These are phyloP conservation scores for Parasitella parasitica DNA, from an alignment of 371 early-diverging fungal genomes.

Conservation along the genomic window DNA sequence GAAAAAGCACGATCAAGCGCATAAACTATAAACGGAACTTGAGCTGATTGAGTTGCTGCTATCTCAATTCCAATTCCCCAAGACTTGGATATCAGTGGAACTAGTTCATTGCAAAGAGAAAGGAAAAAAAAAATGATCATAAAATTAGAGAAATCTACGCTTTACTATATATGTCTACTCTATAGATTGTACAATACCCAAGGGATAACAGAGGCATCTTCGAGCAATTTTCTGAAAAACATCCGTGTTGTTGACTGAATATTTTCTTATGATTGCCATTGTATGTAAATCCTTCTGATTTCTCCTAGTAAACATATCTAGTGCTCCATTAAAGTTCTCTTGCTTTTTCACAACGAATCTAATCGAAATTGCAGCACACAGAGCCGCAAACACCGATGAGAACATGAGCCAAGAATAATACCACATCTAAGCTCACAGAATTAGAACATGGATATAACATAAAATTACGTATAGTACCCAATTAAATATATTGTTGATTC, in stretches of 20 bases:
- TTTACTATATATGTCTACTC: background rate
- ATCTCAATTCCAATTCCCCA: slow-evolving; percentile 37
- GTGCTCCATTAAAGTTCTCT: slow-evolving; percentile 21
- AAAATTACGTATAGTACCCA: slow-evolving; percentile 28
- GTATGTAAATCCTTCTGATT: background rate
- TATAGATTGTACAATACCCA: slow-evolving; percentile 17
- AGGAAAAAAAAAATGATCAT: background rate
- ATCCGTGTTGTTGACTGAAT: slow-evolving; percentile 6
- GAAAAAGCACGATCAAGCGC: slow-evolving; percentile 32
- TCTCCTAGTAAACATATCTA: slow-evolving; percentile 22
- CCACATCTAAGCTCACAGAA: slow-evolving; percentile 28
- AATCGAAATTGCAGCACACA: slow-evolving; percentile 26
- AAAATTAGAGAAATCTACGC: background rate
- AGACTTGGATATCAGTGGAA: slow-evolving; percentile 36
- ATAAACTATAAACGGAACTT: slow-evolving; percentile 27
- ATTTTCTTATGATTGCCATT: background rate
- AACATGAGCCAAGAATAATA: slow-evolving; percentile 35
- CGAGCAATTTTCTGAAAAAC: slow-evolving; percentile 33
- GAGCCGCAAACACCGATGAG: slow-evolving; percentile 19
- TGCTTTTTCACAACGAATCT: slow-evolving; percentile 20
- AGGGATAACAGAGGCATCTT: slow-evolving; percentile 36
- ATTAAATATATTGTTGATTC: slow-evolving; percentile 19
- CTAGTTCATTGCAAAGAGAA: slow-evolving; percentile 4
- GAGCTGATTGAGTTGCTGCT: background rate
- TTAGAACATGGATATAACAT: background rate